A percentile compares a stretch with the other conserved stretches of the same genome.
Conservation (phyloP, 2,329 filamentous ascomycete species). For the Lasiodiplodia theobromae region DNA sequence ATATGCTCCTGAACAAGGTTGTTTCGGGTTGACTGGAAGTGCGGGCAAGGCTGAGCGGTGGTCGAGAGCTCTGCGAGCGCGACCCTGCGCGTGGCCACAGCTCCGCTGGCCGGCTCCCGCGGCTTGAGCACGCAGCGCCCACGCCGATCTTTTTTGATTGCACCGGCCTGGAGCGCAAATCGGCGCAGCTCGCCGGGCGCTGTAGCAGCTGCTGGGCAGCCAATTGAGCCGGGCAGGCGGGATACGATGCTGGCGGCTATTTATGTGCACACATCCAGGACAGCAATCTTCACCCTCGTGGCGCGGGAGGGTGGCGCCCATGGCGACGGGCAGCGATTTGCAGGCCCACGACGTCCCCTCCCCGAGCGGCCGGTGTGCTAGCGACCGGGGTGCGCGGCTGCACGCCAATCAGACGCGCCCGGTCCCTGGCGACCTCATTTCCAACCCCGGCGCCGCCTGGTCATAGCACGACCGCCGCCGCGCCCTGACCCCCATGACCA, state of each 20-base stretch:
- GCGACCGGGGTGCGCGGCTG: slow-evolving; percentile 1
- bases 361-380: background rate
- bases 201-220: background rate
- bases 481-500: slow-evolving; percentile 11
- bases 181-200: background rate
- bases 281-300: background rate
- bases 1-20: background rate
- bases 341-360: background rate
- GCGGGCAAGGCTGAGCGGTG: slow-evolving; percentile 22
- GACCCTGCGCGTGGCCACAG: slow-evolving; percentile 8
- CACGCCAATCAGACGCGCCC: slow-evolving; percentile 9
- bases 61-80: background rate
- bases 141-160: slow-evolving; percentile 22
- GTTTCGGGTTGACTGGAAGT: slow-evolving; percentile 12
- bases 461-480: slow-evolving; percentile 13
- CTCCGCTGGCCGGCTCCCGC: slow-evolving; percentile 6
- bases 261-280: background rate
- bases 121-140: slow-evolving; percentile 13
- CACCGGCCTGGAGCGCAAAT: slow-evolving; percentile 5
- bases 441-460: slow-evolving; percentile 11
- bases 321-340: background rate
- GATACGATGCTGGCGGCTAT: background rate
- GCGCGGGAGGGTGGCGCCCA: background rate
- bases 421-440: slow-evolving; percentile 14
- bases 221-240: background rate